These are phyloP conservation scores for Cryptococcus jaspeensis DNA, from an alignment of 1,284 basidiomycete genomes.

Conservation along the genomic window DNA sequence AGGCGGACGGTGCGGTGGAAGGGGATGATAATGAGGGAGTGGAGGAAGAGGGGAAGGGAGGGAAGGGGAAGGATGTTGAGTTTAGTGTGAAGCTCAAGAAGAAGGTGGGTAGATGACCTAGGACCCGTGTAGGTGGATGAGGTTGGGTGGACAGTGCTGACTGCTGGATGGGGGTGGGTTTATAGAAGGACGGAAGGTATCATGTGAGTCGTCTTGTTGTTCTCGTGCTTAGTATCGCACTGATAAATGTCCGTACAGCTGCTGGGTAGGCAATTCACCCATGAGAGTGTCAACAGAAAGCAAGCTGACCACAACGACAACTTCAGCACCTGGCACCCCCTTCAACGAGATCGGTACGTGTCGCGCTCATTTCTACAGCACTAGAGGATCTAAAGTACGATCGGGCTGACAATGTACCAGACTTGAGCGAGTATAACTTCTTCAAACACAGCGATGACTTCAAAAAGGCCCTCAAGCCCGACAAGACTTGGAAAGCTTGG, in stretches of 20 bases:
- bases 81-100: conserved; percentile 38
- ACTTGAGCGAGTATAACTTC: conserved; percentile 34
- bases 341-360: conserved; percentile 45
- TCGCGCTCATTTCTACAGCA: not conserved
- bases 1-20: not conserved
- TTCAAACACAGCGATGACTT: conserved; percentile 16
- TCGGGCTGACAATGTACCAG: too few relatives aligned
- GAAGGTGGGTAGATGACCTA: conserved; percentile 27
- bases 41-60: conserved; percentile 16
- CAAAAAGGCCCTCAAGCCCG: not conserved
- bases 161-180: not conserved
- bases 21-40: conserved; percentile 7
- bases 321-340: conserved; percentile 49
- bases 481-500: conserved; percentile 26
- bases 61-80: conserved; percentile 27
- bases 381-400: too few relatives aligned
- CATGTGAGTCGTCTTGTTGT: conserved; percentile 20
- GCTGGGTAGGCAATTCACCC: conserved; percentile 19
- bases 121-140: not conserved
- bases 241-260: conserved; percentile 12
- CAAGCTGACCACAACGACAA: conserved; percentile 4
- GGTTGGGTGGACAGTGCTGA: conserved; percentile 1
- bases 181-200: conserved; percentile 33
- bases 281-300: not conserved
- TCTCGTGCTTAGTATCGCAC: not conserved